phyloP scores from a whole-genome alignment of 2,329 filamentous ascomycete species.

The Pseudodiploospora longispora region DNA sequence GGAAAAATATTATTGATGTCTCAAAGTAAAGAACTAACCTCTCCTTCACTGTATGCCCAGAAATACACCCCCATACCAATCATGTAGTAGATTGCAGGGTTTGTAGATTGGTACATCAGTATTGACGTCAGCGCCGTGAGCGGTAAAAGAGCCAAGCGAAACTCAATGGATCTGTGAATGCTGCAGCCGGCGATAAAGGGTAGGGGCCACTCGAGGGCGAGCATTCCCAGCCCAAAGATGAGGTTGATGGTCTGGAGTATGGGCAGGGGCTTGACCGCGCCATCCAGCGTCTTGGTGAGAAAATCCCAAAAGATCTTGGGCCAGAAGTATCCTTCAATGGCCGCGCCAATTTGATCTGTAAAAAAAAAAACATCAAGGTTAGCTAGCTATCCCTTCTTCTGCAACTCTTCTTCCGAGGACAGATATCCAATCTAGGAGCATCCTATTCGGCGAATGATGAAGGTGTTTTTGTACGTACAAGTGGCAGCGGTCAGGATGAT shows the following conservation, averaged over 20 bases:
- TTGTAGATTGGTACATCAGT: slow-evolving; percentile 86
- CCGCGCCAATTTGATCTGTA: slow-evolving; percentile 76
- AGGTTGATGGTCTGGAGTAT: slow-evolving; percentile 86
- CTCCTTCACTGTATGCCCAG: slow-evolving; percentile 94
- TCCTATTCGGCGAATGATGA: not conserved
- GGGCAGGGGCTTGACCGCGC: slow-evolving; percentile 78
- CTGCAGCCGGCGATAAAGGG: slow-evolving; percentile 65
- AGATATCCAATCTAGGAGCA: too few relatives aligned
- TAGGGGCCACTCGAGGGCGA: slow-evolving; percentile 90
- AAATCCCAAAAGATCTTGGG: slow-evolving; percentile 99
- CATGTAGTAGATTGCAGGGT: slow-evolving; percentile 85
- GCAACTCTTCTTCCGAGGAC: not conserved
- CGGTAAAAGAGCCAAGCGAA: slow-evolving; percentile 74
- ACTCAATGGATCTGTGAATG: slow-evolving; percentile 81
- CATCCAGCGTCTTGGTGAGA: slow-evolving; percentile 80
- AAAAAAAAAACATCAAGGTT: not conserved
- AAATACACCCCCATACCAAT: slow-evolving; percentile 84
- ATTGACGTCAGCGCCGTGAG: slow-evolving; percentile 65
- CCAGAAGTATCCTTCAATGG: slow-evolving; percentile 89
- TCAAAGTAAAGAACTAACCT: slow-evolving; percentile 52
- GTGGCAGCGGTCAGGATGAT: slow-evolving; percentile 78
- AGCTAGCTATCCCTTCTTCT: not conserved
- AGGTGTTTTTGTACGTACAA: slow-evolving; percentile 44
- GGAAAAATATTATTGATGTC: too few relatives aligned
- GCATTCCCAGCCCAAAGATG: slow-evolving; percentile 65